Percentiles rank a stretch among this genome's conserved stretches.
Evolutionary conservation across 2,329 filamentous ascomycete species (phyloP).

Genomic region (Botrytis squamosa): DNA sequence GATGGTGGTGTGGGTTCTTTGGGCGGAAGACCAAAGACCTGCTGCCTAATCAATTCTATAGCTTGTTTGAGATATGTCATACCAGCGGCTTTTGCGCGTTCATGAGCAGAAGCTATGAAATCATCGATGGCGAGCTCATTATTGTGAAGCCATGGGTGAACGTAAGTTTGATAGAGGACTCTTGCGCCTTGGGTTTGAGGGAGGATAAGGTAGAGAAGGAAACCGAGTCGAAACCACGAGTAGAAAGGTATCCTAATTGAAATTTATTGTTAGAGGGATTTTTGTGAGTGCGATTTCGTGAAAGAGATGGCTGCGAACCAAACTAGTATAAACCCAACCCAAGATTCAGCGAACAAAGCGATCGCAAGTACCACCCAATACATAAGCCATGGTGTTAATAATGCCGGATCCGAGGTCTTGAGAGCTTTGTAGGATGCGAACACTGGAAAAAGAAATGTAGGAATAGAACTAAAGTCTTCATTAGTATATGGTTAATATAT

Average conservation of each 20-base stretch:
- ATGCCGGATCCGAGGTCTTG: conserved; percentile 83
- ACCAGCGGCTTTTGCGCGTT: conserved; percentile 72
- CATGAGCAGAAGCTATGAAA: conserved; percentile 79
- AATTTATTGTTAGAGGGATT: conserved; percentile 8
- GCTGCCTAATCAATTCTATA: conserved; percentile 70
- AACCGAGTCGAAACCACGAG: conserved; percentile 80
- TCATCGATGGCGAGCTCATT: conserved; percentile 90
- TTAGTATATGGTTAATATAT: conserved; percentile 24
- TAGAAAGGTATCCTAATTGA: conserved; percentile 79
- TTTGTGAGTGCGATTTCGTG: neutral
- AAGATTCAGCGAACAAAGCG: conserved; percentile 78
- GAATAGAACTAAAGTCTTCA: conserved; percentile 62
- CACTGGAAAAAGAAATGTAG: conserved; percentile 89
- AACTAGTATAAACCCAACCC: conserved; percentile 79
- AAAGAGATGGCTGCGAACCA: conserved; percentile 53
- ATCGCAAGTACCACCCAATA: conserved; percentile 95
- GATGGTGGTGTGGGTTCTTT: conserved; percentile 46
- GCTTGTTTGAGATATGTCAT: conserved; percentile 71
- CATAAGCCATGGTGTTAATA: conserved; percentile 97
- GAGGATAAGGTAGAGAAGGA: conserved; percentile 93
- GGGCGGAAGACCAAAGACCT: conserved; percentile 75
- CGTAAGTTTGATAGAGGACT: conserved; percentile 76
- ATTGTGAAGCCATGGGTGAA: conserved; percentile 83
- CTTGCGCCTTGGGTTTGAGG: conserved; percentile 94
- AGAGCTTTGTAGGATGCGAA: conserved; percentile 98